phyloP scores from a whole-genome alignment of 345 rosid genomes.

The Sonneratia alba region DNA sequence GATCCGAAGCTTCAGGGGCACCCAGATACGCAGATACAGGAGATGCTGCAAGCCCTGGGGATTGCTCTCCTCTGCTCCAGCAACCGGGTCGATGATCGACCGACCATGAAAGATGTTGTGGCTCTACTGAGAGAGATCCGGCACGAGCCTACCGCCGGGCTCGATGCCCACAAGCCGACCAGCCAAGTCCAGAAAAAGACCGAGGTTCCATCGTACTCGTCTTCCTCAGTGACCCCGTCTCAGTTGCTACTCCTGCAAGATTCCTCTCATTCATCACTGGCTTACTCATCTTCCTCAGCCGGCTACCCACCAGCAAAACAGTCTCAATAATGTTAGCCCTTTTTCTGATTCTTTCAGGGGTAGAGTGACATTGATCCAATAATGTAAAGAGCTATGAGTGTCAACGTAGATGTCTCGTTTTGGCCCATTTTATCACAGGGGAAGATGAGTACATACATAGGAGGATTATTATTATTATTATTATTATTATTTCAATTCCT shows the following conservation, averaged over 20 bases:
- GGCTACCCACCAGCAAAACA: neutral
- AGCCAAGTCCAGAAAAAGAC: conserved; percentile 14
- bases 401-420: neutral
- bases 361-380: neutral
- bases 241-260: conserved; percentile 30
- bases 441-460: neutral
- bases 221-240: conserved; percentile 38
- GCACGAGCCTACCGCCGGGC: conserved; percentile 25
- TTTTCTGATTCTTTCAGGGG: neutral
- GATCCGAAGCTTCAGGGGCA: conserved; percentile 62
- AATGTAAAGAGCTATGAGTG: neutral
- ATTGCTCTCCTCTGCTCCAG: conserved; percentile 72
- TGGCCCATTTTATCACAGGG: neutral
- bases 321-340: neutral
- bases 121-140: conserved; percentile 59
- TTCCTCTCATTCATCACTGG: conserved; percentile 34
- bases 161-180: conserved; percentile 32
- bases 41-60: conserved; percentile 80
- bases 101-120: conserved; percentile 87
- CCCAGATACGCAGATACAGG: conserved; percentile 57
- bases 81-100: conserved; percentile 65
- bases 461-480: neutral
- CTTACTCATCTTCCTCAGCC: conserved; percentile 37
- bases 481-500: too few species aligned
- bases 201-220: conserved; percentile 23